Evolutionary conservation across 2,329 filamentous ascomycete genomes (phyloP).

Genomic region (Ophiosphaerella korrae): DNA sequence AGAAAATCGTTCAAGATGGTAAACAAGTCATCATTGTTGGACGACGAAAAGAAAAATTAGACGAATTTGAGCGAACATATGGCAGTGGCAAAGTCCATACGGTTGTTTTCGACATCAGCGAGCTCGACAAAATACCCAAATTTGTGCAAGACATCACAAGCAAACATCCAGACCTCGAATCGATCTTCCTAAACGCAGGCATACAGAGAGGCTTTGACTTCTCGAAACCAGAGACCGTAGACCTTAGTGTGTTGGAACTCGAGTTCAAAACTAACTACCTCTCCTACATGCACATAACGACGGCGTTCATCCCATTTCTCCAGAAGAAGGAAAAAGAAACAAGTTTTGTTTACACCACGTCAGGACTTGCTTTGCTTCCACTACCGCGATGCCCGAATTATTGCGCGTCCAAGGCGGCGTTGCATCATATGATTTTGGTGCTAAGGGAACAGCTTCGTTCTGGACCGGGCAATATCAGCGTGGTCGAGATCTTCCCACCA

Average conservation of each 20-base stretch:
- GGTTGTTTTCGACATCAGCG: slow-evolving; percentile 57
- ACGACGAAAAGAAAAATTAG: slow-evolving; percentile 57
- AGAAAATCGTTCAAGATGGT: slow-evolving; percentile 55
- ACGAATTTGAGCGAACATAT: slow-evolving; percentile 54
- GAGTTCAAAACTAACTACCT: slow-evolving; percentile 60
- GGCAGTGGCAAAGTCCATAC: slow-evolving; percentile 53
- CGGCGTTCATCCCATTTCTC: slow-evolving; percentile 57
- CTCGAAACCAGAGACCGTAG: slow-evolving; percentile 53
- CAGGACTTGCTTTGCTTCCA: slow-evolving; percentile 57
- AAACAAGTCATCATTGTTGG: slow-evolving; percentile 57
- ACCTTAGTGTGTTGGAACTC: slow-evolving; percentile 50
- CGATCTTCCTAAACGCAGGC: slow-evolving; percentile 60
- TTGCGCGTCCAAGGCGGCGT: slow-evolving; percentile 60
- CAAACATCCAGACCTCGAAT: slow-evolving; percentile 58
- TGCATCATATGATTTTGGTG: slow-evolving; percentile 60
- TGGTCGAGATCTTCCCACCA: slow-evolving; percentile 62
- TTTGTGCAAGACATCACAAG: slow-evolving; percentile 51
- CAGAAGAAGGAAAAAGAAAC: slow-evolving; percentile 52
- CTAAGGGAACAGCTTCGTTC: slow-evolving; percentile 58
- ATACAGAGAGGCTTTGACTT: slow-evolving; percentile 59
- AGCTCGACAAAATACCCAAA: slow-evolving; percentile 54
- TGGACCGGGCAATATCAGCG: slow-evolving; percentile 54
- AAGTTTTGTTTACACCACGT: slow-evolving; percentile 56
- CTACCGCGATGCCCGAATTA: slow-evolving; percentile 57
- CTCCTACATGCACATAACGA: slow-evolving; percentile 55